These are phyloP conservation scores for Crithidia bombi DNA, from an alignment of 208 protist species.

Conservation along the genomic window DNA sequence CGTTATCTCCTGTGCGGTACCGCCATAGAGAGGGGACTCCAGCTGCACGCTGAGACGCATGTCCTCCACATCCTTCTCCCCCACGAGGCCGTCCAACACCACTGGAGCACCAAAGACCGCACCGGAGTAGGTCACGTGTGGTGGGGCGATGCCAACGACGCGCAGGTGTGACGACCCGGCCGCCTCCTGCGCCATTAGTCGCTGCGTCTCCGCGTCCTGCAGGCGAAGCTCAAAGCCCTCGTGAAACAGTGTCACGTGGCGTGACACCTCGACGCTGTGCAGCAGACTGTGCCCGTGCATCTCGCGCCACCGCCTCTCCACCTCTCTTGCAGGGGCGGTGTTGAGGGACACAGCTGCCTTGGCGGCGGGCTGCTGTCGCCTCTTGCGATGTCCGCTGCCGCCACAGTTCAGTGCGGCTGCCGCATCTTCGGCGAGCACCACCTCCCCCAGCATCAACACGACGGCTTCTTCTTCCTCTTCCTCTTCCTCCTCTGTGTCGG, in stretches of 20 bases:
- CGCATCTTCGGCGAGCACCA: slow-evolving; percentile 51
- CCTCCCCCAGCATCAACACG: slow-evolving; percentile 66
- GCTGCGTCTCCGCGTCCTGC: slow-evolving; percentile 14
- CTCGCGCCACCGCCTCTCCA: slow-evolving; percentile 60
- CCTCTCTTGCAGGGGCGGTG: slow-evolving; percentile 37
- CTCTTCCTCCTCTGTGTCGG: background rate
- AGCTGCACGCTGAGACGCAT: slow-evolving; percentile 43
- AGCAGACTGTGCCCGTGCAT: slow-evolving; percentile 51
- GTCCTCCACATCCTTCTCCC: slow-evolving; percentile 49
- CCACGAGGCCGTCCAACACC: slow-evolving; percentile 44
- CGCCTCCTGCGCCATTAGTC: slow-evolving; percentile 27
- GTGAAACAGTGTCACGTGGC: slow-evolving; percentile 21
- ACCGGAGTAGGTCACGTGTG: slow-evolving; percentile 34
- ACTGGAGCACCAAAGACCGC: slow-evolving; percentile 34
- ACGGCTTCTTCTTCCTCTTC: slow-evolving; percentile 29
- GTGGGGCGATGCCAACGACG: slow-evolving; percentile 65
- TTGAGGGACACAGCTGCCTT: slow-evolving; percentile 19
- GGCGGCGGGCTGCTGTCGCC: slow-evolving; percentile 2
- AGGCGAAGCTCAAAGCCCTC: slow-evolving; percentile 18
- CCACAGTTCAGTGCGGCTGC: slow-evolving; percentile 34
- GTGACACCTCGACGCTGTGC: slow-evolving; percentile 41
- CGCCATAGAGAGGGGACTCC: slow-evolving; percentile 22
- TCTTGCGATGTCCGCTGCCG: slow-evolving; percentile 14
- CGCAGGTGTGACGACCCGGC: slow-evolving; percentile 32
- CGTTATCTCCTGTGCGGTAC: slow-evolving; percentile 39